Evolutionary conservation across 1,284 basidiomycete genomes (phyloP).

Genomic region (Megacollybia platyphylla): DNA sequence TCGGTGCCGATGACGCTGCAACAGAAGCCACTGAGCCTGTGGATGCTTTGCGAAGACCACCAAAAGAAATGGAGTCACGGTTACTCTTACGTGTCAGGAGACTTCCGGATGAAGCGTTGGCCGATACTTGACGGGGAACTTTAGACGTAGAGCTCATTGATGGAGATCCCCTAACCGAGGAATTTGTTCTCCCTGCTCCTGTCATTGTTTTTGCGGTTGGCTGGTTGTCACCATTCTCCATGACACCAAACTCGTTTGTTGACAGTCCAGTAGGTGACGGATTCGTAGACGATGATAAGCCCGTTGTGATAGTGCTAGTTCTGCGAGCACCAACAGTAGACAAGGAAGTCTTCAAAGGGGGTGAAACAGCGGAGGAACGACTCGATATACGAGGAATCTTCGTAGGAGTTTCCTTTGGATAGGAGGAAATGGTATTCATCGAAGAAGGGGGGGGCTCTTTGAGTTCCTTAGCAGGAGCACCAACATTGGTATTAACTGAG

Average conservation of each 20-base stretch:
- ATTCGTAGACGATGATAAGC: slow-evolving; percentile 39
- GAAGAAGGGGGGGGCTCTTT: slow-evolving; percentile 44
- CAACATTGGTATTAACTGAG: slow-evolving; percentile 52
- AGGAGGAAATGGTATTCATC: slow-evolving; percentile 34
- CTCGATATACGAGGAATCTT: slow-evolving; percentile 90
- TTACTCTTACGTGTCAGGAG: slow-evolving; percentile 45
- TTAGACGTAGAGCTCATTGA: slow-evolving; percentile 36
- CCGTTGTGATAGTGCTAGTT: slow-evolving; percentile 43
- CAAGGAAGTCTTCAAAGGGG: slow-evolving; percentile 39
- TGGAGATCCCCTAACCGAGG: slow-evolving; percentile 45
- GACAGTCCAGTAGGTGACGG: slow-evolving; percentile 43
- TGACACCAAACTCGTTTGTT: slow-evolving; percentile 68
- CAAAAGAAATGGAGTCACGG: slow-evolving; percentile 67
- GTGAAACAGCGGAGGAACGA: slow-evolving; percentile 55
- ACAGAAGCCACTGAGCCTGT: slow-evolving; percentile 62
- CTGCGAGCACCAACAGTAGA: slow-evolving; percentile 41
- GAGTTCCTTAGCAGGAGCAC: slow-evolving; percentile 36
- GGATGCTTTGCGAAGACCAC: slow-evolving; percentile 65
- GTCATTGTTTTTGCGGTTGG: slow-evolving; percentile 23
- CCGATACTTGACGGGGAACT: slow-evolving; percentile 54
- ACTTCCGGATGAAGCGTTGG: slow-evolving; percentile 26
- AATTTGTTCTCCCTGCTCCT: slow-evolving; percentile 23
- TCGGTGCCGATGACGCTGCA: slow-evolving; percentile 31
- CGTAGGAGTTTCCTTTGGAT: slow-evolving; percentile 75
- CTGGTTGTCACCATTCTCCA: slow-evolving; percentile 39